Percentiles rank a stretch among this genome's conserved stretches.
phyloP scores from a whole-genome alignment of 1,284 basidiomycete species.

The Bjerkandera adusta region DNA sequence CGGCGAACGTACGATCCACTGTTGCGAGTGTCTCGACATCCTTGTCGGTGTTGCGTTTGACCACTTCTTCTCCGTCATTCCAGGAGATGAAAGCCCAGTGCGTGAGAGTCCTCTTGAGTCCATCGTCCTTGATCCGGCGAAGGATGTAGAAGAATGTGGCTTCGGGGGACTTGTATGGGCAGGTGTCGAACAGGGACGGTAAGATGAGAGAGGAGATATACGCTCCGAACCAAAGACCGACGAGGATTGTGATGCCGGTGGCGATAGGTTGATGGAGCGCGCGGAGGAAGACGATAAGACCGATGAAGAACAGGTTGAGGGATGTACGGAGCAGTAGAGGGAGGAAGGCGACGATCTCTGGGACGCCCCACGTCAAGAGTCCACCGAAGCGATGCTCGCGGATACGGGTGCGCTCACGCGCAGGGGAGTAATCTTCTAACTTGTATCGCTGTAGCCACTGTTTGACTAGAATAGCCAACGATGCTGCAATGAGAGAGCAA shows the following conservation, averaged over 20 bases:
- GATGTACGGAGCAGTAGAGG: slow-evolving; percentile 30
- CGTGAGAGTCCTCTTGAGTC: too few relatives aligned
- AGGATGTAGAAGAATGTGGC: not conserved
- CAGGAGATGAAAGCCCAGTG: too few relatives aligned
- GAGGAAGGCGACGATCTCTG: slow-evolving; percentile 24
- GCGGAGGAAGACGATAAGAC: slow-evolving; percentile 14
- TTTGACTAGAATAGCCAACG: slow-evolving; percentile 15
- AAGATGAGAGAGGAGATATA: not conserved
- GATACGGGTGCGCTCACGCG: slow-evolving; percentile 5
- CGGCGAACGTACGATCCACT: too few relatives aligned
- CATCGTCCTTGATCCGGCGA: not conserved
- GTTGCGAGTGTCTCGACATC: too few relatives aligned
- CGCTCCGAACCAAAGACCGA: not conserved
- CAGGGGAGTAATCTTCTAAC: slow-evolving; percentile 4
- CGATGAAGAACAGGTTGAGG: slow-evolving; percentile 29
- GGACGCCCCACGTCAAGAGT: slow-evolving; percentile 27
- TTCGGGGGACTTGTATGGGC: slow-evolving; percentile 4
- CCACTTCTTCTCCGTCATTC: too few relatives aligned
- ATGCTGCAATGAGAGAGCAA: slow-evolving; percentile 15
- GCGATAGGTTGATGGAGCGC: slow-evolving; percentile 4
- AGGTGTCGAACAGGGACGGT: not conserved
- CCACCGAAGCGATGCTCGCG: slow-evolving; percentile 26
- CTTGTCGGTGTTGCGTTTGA: too few relatives aligned
- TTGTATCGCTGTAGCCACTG: slow-evolving; percentile 16
- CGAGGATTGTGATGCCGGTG: not conserved